These are phyloP conservation scores for Trichoderma simmonsii DNA, from an alignment of 2,329 filamentous ascomycete species.

Conservation along the genomic window DNA sequence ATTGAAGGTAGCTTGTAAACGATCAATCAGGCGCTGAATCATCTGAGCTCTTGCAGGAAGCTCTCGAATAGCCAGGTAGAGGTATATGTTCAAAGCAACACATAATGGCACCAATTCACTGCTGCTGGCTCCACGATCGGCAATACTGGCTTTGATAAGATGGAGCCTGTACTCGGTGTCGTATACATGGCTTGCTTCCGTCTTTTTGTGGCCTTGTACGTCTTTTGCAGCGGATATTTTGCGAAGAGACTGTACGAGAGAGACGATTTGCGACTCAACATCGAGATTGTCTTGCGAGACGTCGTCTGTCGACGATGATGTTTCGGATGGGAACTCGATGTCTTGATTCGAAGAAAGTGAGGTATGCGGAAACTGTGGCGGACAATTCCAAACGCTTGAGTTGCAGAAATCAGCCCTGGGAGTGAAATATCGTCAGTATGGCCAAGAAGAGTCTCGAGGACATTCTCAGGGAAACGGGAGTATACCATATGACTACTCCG, in stretches of 20 bases:
- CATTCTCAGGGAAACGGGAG: fast-evolving
- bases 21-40: neutral
- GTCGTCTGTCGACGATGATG: too few species aligned
- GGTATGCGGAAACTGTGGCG: neutral
- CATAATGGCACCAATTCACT: neutral
- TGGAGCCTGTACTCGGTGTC: constrained; percentile 9
- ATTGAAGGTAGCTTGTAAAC: neutral
- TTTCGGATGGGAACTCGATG: neutral
- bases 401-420: constrained; percentile 12
- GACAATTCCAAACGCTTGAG: constrained; percentile 2
- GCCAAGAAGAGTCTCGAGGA: neutral
- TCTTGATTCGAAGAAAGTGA: neutral
- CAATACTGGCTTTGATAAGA: neutral
- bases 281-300: neutral
- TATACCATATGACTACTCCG: neutral
- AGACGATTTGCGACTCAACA: neutral
- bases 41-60: neutral
- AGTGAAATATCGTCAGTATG: neutral
- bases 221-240: neutral
- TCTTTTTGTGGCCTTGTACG: neutral
- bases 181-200: neutral
- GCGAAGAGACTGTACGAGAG: neutral
- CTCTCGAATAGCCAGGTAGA: constrained; percentile 9
- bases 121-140: neutral
- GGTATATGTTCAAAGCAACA: neutral